Evolutionary conservation across 2,329 filamentous ascomycete species (phyloP), one percentile per base, ranked within the genome.

Genomic region (Fusarium metavorans): DNA sequence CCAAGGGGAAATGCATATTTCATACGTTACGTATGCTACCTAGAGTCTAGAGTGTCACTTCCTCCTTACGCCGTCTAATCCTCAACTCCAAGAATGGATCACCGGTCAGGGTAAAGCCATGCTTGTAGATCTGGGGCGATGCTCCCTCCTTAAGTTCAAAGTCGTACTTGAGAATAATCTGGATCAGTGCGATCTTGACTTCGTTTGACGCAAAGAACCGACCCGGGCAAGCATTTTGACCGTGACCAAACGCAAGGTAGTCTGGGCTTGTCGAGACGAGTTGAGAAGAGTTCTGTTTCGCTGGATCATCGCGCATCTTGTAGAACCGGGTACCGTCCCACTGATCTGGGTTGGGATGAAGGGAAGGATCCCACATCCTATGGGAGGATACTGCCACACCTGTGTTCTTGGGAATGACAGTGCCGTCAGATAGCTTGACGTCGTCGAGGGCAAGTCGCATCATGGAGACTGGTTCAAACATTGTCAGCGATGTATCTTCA

Each of bases 201-300:
- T 85, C 81, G 56, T 84, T 83, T 3, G 78, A 80, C 1, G 83
- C 84, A 71, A 86, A 85, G 76, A 85, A 86, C 1, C 84, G 75
- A 0, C 85, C 85, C 0, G 85, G 85, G 41, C 85, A 86, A 0
- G 84, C 81, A 57, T 85, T 82, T 6, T 74, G 76, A 1, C 85
- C 85, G 60, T 85, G 79, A 0, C 85, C 85, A 64, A 86, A 87
- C 0, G 71, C 77, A 9, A 84, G 65, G 32, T 80, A 79, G 3
- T 82, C 78, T 2, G 77, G 66, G 2, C 76, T 76, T 0, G 82
- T 83, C 13, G 78, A 81, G 9, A 83, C 83, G 37, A 83, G 80
- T 64, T 84, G 82, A 13, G 78, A 76, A 4, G 71, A 58, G 62
- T 77, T 75, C 57, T 79, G 74, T 32, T 64, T 64, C 4, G 72